phyloP scores from a whole-genome alignment of 768 basidiomycete species.

The Leccinum disarticulatum region DNA sequence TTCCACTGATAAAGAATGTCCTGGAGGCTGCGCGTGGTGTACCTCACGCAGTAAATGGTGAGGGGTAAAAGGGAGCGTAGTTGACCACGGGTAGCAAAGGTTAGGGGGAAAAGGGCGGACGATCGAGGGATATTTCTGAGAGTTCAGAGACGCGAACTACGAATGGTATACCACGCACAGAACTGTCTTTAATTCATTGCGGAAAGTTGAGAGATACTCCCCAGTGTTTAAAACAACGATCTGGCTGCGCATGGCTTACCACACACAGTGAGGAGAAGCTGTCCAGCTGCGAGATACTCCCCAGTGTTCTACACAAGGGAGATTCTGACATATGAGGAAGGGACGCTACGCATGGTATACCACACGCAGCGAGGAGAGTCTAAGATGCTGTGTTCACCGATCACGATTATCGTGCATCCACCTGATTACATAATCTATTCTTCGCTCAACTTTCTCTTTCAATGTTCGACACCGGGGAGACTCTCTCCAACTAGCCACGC shows the following conservation, averaged over 20 bases:
- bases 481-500: neutral
- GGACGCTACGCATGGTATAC: too few relatives aligned
- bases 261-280: too few relatives aligned
- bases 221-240: neutral
- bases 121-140: neutral
- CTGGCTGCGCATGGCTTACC: too few relatives aligned
- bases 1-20: too few relatives aligned
- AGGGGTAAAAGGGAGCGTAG: too few relatives aligned
- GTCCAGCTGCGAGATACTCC: too few relatives aligned
- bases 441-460: neutral
- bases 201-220: neutral
- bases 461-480: neutral
- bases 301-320: too few relatives aligned
- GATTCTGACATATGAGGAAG: too few relatives aligned
- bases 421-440: neutral
- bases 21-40: neutral
- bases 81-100: too few relatives aligned
- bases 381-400: too few relatives aligned
- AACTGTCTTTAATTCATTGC: neutral
- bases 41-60: neutral
- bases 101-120: neutral
- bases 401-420: too few relatives aligned
- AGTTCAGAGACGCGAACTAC: neutral
- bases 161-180: neutral
- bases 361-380: too few relatives aligned